Evolutionary conservation across 1,284 basidiomycete genomes (phyloP), one percentile per base, ranked within the genome.

Genomic region (Ustilago nuda): DNA sequence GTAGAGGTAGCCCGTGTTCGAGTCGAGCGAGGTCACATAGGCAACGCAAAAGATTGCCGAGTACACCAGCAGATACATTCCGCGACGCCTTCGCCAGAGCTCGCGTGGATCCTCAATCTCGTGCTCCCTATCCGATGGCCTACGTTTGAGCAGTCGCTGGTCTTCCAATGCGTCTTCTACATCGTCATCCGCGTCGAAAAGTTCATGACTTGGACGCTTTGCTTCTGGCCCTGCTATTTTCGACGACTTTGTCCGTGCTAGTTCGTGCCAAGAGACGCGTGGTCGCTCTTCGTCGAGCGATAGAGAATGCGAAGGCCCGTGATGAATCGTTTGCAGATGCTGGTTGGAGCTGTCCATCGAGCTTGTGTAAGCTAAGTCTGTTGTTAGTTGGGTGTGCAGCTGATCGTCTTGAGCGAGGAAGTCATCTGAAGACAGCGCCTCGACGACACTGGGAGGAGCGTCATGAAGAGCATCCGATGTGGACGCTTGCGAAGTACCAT

Each of bases 21-120:
- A 88, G 89, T 77, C 90, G 87, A 88, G 87, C n/a, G 88, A 88
- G 23, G 85, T 81, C 54, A 94, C 90, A 23, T 92, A 90, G 23
- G 90, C 89, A 46, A 92, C 88, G 63, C 91, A 85, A 83, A 89
- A 89, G 85, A 92, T 91, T 43, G 79, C 74, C 45, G 73, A 76
- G 60, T 80, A 81, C 7, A 81, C 73, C 51, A 79, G 54, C 45
- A 80, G 45, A 54, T 81, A 81, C 37, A 75, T 37, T 4, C 61
- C 64, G 3, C 76, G 60, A 17, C 72, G 66, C 17, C 64, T 59
- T 2, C 67, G 62, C 75, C 75, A 77, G 2, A 66, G 60, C 5
- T 41, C 60, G 9, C 66, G 65, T 15, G 74, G 56, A 13, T 69
- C 50, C n/a, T 71, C 66, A 12, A 56, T 1, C 4, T 59, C 56